Percentiles rank a stretch among this genome's conserved stretches.
Evolutionary conservation across 345 rosid genomes (phyloP).

Genomic region (Melastoma malabathricum): DNA sequence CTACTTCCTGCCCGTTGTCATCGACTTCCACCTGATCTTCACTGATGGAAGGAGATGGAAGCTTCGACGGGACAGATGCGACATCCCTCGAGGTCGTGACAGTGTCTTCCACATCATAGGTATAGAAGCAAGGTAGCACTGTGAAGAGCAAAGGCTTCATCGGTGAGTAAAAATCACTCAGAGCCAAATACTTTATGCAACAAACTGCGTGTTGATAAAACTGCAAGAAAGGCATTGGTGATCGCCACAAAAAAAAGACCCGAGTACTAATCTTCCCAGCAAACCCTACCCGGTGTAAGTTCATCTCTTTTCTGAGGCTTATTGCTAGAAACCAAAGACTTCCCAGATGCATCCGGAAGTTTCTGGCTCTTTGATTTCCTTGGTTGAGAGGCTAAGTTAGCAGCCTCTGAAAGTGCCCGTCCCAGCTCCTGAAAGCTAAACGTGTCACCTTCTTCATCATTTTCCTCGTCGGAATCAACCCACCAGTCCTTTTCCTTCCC

Average conservation of each 20-base stretch:
- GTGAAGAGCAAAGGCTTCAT: slow-evolving; percentile 14
- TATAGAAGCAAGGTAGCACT: slow-evolving; percentile 82
- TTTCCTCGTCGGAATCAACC: slow-evolving; percentile 26
- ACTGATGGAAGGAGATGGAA: slow-evolving; percentile 33
- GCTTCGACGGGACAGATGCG: slow-evolving; percentile 22
- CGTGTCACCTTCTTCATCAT: slow-evolving; percentile 44
- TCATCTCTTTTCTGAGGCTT: slow-evolving; percentile 1
- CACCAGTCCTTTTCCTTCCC: slow-evolving; percentile 39
- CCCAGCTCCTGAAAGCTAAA: slow-evolving; percentile 35
- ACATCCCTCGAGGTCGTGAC: slow-evolving; percentile 18
- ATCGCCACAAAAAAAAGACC: background rate
- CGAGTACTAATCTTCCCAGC: background rate
- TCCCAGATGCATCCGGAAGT: slow-evolving; percentile 17
- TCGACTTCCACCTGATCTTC: slow-evolving; percentile 24
- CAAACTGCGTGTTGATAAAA: too few species aligned
- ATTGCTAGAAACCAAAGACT: slow-evolving; percentile 14
- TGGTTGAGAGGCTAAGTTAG: slow-evolving; percentile 30
- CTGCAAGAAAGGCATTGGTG: too few species aligned
- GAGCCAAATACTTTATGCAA: background rate
- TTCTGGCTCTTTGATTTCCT: slow-evolving; percentile 20
- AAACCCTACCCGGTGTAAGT: background rate
- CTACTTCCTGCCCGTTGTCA: slow-evolving; percentile 38
- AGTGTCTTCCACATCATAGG: slow-evolving; percentile 41
- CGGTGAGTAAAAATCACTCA: background rate
- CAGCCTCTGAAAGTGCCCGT: slow-evolving; percentile 49